Base-by-base conservation (phyloP, 306 rosid genomes). In the Amphicarpaea edgeworthii region DNA sequence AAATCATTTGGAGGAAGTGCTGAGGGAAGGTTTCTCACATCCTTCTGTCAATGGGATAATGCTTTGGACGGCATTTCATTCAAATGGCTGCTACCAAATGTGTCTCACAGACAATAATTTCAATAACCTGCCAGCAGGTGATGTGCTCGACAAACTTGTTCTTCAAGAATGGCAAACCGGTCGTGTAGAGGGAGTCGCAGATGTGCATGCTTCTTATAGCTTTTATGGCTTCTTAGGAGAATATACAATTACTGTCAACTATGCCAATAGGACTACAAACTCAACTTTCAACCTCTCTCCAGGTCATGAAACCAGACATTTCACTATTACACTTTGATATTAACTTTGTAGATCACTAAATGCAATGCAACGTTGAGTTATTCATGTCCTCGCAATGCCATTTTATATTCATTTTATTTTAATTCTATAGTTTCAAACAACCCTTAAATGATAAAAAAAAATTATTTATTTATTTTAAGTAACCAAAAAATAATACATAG, bases 1-100 rank as follows among this genome's bases (percentile, higher is more conserved):
- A 37, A 63, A 53, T 30, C 90, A 86, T 82, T 77, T 94, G 68
- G 98, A 94, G 68, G 81, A 82, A 74, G 97, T 94, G 54, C 21
- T 94, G 64, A 88, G 92, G 73, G 98, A 91, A 88, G 95, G 97
- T 5, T 94, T 87, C 69, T 88, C 97, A 11, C 97, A 94, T 60
- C 93, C 96, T 38, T 84, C 85, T 0, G 95, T 94, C 65, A 89
- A 88, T 47, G 97, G 98, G 53, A 92, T 95, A 62, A 82, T 95
- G 96, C 91, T 95, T 6, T 90, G 98, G 98, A 89, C 91, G 0
- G 96, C 98, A 32, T 70, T 90, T 17, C 91, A 87, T 79, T 90
- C 95, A 14, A 6, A 90, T 0, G 97, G 98, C 51, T 95, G 98
- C 81, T 95, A 92, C 61, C 87, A 83, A 79, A 95, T 95, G 98